Conservation (phyloP, 2,329 filamentous ascomycete species). For the Waltergamsia citrina region DNA sequence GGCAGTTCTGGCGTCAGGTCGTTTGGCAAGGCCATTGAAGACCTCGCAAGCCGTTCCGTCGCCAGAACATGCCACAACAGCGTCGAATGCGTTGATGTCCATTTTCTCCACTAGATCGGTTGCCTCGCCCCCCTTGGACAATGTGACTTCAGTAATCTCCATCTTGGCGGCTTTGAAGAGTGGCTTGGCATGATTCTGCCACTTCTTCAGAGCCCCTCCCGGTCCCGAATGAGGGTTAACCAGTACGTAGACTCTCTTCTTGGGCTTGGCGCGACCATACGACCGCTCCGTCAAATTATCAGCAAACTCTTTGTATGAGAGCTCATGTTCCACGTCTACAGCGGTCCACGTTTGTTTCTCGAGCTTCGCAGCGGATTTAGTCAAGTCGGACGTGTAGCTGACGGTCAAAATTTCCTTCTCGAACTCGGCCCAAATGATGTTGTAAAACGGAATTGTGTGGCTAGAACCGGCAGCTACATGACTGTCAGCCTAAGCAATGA, state of each 20-base stretch:
- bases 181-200: slow-evolving; percentile 66
- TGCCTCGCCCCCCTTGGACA: slow-evolving; percentile 67
- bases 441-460: slow-evolving; percentile 60
- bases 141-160: slow-evolving; percentile 62
- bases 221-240: slow-evolving; percentile 89
- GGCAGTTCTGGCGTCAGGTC: slow-evolving; percentile 64
- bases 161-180: slow-evolving; percentile 77
- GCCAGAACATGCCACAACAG: slow-evolving; percentile 81
- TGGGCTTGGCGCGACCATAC: slow-evolving; percentile 58
- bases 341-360: slow-evolving; percentile 39
- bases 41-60: slow-evolving; percentile 89
- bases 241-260: slow-evolving; percentile 76
- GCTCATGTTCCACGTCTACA: not conserved
- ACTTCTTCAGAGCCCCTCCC: slow-evolving; percentile 64
- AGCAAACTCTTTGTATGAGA: slow-evolving; percentile 47
- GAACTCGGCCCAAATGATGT: slow-evolving; percentile 73
- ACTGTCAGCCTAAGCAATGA: too few species aligned
- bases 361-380: slow-evolving; percentile 51
- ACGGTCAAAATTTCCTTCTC: slow-evolving; percentile 54
- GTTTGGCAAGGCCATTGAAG: slow-evolving; percentile 81
- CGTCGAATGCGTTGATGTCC: slow-evolving; percentile 74
- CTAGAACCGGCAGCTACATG: too few species aligned
- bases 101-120: slow-evolving; percentile 65
- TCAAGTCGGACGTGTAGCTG: slow-evolving; percentile 56
- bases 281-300: slow-evolving; percentile 56